These are phyloP conservation scores for Botryobasidium botryosum DNA, from an alignment of 768 basidiomycete species.

Conservation along the genomic window DNA sequence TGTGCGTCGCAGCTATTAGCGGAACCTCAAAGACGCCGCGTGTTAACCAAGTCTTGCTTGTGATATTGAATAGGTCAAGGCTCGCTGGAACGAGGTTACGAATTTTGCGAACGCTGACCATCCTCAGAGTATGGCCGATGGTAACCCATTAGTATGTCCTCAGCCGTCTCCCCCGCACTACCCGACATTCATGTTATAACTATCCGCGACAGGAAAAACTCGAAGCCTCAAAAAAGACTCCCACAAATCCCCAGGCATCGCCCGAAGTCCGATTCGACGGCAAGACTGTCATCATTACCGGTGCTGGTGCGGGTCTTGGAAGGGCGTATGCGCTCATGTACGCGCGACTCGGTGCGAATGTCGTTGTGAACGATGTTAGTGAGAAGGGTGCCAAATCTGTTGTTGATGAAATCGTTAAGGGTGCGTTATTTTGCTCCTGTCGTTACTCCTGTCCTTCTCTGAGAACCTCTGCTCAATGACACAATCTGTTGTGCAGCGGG, in stretches of 20 bases:
- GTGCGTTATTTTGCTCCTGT: too few species aligned
- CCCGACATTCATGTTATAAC: background rate
- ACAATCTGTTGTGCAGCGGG: slow-evolving; percentile 36
- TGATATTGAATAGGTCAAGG: slow-evolving; percentile 40
- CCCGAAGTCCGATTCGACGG: slow-evolving; percentile 66
- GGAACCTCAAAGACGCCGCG: too few species aligned
- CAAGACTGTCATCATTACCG: slow-evolving; percentile 87
- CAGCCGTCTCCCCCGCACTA: too few species aligned
- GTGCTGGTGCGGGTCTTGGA: slow-evolving; percentile 88
- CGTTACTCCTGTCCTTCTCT: background rate
- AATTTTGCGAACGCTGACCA: slow-evolving; percentile 61
- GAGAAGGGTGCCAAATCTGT: slow-evolving; percentile 71
- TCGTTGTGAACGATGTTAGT: slow-evolving; percentile 89
- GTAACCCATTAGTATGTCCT: slow-evolving; percentile 34
- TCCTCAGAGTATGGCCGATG: slow-evolving; percentile 46
- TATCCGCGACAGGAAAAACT: background rate
- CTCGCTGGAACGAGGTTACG: slow-evolving; percentile 63
- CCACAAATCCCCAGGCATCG: slow-evolving; percentile 51
- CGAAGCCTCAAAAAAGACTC: background rate
- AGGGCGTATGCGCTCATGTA: slow-evolving; percentile 87
- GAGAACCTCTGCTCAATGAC: background rate
- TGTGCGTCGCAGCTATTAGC: slow-evolving; percentile 38
- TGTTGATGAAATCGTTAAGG: slow-evolving; percentile 69
- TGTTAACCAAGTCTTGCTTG: too few species aligned
- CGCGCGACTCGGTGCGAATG: slow-evolving; percentile 82